Conservation (phyloP, 176 grass and related monocot genomes). For the Oropetium thomaeum region DNA sequence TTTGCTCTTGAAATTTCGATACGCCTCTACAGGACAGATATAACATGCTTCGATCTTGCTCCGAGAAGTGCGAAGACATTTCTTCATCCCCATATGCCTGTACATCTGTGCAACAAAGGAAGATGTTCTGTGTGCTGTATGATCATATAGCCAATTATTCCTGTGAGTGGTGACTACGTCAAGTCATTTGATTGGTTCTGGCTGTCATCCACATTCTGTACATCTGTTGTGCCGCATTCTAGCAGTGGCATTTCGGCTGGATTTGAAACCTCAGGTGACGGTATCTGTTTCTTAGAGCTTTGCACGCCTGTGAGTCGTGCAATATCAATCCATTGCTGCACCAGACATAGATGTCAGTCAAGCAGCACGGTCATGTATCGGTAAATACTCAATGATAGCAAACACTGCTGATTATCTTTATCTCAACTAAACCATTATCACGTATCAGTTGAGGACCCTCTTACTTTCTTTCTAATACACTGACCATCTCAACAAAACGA, state of each 20-base stretch:
- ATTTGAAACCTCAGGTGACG: slow-evolving; percentile 49
- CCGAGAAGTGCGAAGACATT: slow-evolving; percentile 9
- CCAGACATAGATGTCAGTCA: slow-evolving; percentile 27
- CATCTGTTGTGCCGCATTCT: slow-evolving; percentile 60
- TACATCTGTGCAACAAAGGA: slow-evolving; percentile 11
- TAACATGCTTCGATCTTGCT: slow-evolving; percentile 18
- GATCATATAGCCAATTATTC: slow-evolving; percentile 5
- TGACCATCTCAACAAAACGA: background rate
- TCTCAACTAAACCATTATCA: background rate
- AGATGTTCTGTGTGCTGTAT: slow-evolving; percentile 14
- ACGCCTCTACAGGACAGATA: background rate
- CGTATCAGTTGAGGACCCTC: background rate
- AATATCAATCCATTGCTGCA: slow-evolving; percentile 99
- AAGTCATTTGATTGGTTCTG: slow-evolving; percentile 47
- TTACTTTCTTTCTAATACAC: background rate
- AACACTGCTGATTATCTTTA: background rate
- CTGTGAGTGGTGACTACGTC: background rate
- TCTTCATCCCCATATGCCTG: slow-evolving; percentile 2
- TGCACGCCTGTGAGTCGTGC: slow-evolving; percentile 85
- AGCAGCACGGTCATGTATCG: no score
- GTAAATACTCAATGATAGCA: background rate
- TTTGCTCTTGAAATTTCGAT: slow-evolving; percentile 18
- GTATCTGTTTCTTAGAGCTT: slow-evolving; percentile 48
- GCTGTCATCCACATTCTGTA: slow-evolving; percentile 55
- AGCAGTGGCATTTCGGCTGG: slow-evolving; percentile 62